phyloP scores from a whole-genome alignment of 805 yeast genomes.

The Sugiyamaella floridensis region DNA sequence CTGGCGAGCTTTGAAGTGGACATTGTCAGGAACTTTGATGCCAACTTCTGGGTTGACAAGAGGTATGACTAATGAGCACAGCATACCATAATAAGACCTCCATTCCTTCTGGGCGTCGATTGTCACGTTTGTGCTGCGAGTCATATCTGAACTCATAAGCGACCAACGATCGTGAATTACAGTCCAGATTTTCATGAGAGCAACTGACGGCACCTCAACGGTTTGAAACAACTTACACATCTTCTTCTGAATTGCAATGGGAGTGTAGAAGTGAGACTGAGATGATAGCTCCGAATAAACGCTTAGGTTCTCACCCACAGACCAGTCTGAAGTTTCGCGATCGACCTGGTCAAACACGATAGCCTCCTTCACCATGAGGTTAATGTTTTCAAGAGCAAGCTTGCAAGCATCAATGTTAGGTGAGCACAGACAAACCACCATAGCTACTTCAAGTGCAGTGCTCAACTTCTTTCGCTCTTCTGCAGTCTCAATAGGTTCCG shows the following conservation, averaged over 20 bases:
- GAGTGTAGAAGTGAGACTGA: constrained; percentile 52
- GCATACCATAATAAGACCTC: constrained; percentile 63
- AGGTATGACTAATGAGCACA: constrained; percentile 49
- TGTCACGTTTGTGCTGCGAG: constrained; percentile 13
- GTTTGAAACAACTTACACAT: constrained; percentile 38
- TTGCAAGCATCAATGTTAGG: constrained; percentile 46
- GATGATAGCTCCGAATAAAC: constrained; percentile 41
- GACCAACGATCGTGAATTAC: constrained; percentile 47
- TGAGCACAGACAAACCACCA: constrained; percentile 46
- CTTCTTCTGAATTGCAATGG: constrained; percentile 66
- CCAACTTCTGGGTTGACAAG: constrained; percentile 14
- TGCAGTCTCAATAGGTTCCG: constrained; percentile 1
- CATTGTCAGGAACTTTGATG: constrained; percentile 26
- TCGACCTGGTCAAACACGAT: constrained; percentile 15
- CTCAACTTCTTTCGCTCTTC: constrained; percentile 1
- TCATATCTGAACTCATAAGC: constrained; percentile 8
- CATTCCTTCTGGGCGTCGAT: constrained; percentile 33
- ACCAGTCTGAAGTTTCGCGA: constrained; percentile 13
- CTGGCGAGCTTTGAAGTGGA: constrained; percentile 47
- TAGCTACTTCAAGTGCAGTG: constrained; percentile 43
- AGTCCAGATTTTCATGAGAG: constrained; percentile 38
- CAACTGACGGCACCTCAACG: constrained; percentile 27
- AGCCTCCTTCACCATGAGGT: constrained; percentile 25
- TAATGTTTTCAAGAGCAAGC: constrained; percentile 39
- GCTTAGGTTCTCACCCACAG: constrained; percentile 29